These are phyloP conservation scores for Zygosaccharomyces gambellarensis DNA, from an alignment of 805 yeast species.

Conservation along the genomic window DNA sequence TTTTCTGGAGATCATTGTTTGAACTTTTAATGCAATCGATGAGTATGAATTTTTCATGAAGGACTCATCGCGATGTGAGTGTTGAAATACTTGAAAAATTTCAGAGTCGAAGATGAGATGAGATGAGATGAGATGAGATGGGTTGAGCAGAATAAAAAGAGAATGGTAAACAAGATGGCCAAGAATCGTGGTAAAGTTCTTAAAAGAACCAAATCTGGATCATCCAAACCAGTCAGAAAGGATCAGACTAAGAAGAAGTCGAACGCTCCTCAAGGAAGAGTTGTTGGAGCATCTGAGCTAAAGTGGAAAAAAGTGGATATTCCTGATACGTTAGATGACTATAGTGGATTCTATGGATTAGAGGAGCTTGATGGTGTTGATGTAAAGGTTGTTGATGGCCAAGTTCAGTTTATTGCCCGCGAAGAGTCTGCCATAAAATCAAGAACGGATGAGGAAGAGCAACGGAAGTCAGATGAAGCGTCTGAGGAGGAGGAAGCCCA, in stretches of 20 bases:
- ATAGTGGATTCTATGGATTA: constrained; percentile 85
- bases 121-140: constrained; percentile 10
- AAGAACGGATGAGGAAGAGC: constrained; percentile 14
- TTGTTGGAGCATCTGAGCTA: constrained; percentile 48
- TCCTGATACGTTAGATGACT: constrained; percentile 80
- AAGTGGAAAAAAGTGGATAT: constrained; percentile 80
- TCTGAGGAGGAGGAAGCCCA: constrained; percentile 23
- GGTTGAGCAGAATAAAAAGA: neutral
- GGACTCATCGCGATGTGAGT: neutral
- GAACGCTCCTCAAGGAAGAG: constrained; percentile 2
- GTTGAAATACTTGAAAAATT: constrained; percentile 6
- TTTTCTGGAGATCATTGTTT: constrained; percentile 24
- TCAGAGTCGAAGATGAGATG: constrained; percentile 19
- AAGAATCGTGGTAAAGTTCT: neutral
- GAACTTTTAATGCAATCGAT: neutral
- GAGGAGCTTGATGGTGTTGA: constrained; percentile 94
- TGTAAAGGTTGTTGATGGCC: constrained; percentile 68
- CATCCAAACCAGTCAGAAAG: neutral
- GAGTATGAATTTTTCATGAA: neutral
- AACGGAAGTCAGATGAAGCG: constrained; percentile 21
- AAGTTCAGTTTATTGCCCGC: constrained; percentile 51
- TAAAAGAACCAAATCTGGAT: neutral
- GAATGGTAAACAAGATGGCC: constrained; percentile 5
- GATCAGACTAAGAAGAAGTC: neutral
- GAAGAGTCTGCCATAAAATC: constrained; percentile 28